These are phyloP conservation scores for Cinchona pubescens DNA, from an alignment of 257 asterid species.

Conservation along the genomic window DNA sequence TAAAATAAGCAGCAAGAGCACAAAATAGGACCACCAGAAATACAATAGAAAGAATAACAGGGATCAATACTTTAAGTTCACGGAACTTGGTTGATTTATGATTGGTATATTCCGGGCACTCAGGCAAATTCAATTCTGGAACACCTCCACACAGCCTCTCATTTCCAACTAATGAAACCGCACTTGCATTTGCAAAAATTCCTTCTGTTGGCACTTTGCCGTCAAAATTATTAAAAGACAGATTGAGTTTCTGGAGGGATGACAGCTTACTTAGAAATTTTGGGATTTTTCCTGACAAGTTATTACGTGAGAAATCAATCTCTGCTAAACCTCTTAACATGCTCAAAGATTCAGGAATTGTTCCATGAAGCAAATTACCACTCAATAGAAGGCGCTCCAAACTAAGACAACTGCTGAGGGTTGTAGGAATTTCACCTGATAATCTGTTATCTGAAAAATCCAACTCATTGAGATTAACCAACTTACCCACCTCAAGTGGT, in stretches of 20 bases:
- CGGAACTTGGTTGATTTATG: background rate
- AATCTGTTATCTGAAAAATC: conserved; percentile 24
- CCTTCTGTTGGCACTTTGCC: conserved; percentile 41
- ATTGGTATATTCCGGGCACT: conserved; percentile 9
- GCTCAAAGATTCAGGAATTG: conserved; percentile 26
- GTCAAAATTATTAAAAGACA: conserved; percentile 36
- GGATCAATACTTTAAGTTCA: conserved; percentile 18
- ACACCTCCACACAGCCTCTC: conserved; percentile 36
- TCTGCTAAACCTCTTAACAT: conserved; percentile 8
- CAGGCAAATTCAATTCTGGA: conserved; percentile 21
- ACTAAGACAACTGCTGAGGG: conserved; percentile 16
- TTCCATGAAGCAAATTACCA: conserved; percentile 17
- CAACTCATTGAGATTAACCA: conserved; percentile 18
- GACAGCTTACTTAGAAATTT: conserved; percentile 14
- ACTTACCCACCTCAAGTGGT: conserved; percentile 22
- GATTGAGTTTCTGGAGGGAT: conserved; percentile 31
- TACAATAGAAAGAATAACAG: conserved; percentile 3
- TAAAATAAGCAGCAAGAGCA: conserved; percentile 11
- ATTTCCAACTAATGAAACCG: conserved; percentile 30
- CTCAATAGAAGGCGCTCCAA: conserved; percentile 20
- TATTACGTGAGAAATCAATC: conserved; percentile 22
- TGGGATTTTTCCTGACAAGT: conserved; percentile 27
- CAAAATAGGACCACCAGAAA: conserved; percentile 6
- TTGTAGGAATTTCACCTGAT: conserved; percentile 30
- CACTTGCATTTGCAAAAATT: conserved; percentile 29